These are phyloP conservation scores for Rhodotorula sp. DNA, from an alignment of 1,284 basidiomycete species.

Conservation along the genomic window DNA sequence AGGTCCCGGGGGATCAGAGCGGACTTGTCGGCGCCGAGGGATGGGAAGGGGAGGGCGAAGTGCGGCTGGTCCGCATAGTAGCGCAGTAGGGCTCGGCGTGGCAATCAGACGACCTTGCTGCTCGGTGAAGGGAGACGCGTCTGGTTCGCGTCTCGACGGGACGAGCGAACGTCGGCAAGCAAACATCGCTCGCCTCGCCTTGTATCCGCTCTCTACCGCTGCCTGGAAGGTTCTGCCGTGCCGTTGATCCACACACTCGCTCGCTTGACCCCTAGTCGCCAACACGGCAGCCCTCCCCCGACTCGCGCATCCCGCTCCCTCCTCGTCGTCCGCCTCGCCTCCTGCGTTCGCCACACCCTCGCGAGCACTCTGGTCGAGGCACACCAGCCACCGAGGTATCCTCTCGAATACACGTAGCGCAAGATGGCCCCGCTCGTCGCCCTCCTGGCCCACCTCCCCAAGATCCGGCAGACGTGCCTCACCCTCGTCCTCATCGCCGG, in stretches of 20 bases:
- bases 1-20: neutral
- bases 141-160: neutral
- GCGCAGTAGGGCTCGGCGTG: neutral
- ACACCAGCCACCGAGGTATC: too few species aligned
- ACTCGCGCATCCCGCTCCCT: neutral
- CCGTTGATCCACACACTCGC: neutral
- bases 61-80: slow-evolving; percentile 26
- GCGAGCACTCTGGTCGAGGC: neutral
- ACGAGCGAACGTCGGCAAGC: too few species aligned
- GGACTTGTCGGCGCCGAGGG: slow-evolving; percentile 41
- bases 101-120: neutral
- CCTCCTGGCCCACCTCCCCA: slow-evolving; percentile 14
- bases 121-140: neutral
- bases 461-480: slow-evolving; percentile 1
- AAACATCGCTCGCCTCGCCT: neutral
- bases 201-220: neutral
- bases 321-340: too few species aligned
- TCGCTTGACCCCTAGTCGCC: slow-evolving; percentile 28
- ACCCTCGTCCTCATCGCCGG: slow-evolving; percentile 7
- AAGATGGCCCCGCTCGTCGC: neutral
- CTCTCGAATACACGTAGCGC: neutral
- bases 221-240: neutral
- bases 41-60: slow-evolving; percentile 37
- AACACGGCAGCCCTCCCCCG: slow-evolving; percentile 22
- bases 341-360: neutral